Conservation (phyloP, 768 basidiomycete species). For the Rubroboletus satanas region DNA sequence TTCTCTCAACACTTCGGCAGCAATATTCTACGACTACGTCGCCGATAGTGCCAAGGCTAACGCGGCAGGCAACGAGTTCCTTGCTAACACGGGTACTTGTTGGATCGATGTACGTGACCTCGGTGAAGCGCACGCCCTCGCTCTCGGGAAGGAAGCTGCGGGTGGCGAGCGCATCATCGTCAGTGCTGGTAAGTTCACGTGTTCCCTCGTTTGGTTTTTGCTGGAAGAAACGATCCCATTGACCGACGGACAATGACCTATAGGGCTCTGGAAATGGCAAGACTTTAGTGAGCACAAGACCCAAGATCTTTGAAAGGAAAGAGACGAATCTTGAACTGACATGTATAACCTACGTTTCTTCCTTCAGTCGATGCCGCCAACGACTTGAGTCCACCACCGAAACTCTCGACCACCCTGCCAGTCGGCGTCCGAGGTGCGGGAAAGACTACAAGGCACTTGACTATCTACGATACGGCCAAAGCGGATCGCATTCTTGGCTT, state of each 20-base stretch:
- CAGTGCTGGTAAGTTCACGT: conserved; percentile 26
- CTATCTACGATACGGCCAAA: conserved; percentile 36
- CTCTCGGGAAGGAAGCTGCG: conserved; percentile 49
- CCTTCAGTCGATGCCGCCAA: conserved; percentile 38
- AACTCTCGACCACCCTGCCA: conserved; percentile 28
- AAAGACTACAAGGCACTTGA: conserved; percentile 23
- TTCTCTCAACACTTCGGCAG: conserved; percentile 40
- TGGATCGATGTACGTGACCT: conserved; percentile 57
- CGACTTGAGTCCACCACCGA: conserved; percentile 29
- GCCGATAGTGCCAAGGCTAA: conserved; percentile 19
- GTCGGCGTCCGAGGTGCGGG: conserved; percentile 35
- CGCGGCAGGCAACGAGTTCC: conserved; percentile 23
- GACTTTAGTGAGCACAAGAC: conserved; percentile 24
- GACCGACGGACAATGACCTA: background rate
- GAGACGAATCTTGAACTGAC: background rate
- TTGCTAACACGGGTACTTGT: conserved; percentile 22
- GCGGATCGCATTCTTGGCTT: conserved; percentile 39
- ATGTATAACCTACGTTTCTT: background rate
- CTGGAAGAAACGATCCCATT: background rate
- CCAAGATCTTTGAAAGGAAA: background rate
- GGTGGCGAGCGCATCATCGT: conserved; percentile 57
- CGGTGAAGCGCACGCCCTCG: conserved; percentile 49
- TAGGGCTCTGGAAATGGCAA: conserved; percentile 31
- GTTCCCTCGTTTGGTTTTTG: too few species aligned
- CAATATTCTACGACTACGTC: conserved; percentile 33